Evolutionary conservation across 2,329 filamentous ascomycete species (phyloP).

Genomic region (Fusarium setosum): DNA sequence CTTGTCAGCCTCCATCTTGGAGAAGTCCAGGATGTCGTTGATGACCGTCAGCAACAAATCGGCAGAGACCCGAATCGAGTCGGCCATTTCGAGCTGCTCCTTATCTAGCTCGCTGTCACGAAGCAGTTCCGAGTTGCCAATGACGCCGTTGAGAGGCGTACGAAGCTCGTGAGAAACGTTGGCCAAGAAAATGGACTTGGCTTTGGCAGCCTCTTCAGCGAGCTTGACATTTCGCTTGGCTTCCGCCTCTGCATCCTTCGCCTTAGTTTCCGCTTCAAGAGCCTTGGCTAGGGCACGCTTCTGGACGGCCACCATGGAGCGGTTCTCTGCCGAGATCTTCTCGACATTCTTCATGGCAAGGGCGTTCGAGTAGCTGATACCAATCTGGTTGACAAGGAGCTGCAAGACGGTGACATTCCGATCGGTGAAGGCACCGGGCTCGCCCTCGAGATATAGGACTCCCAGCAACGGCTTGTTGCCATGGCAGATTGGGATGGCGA

Average conservation of each 20-base stretch:
- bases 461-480: slow-evolving; percentile 77
- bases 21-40: slow-evolving; percentile 96
- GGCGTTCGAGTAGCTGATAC: slow-evolving; percentile 77
- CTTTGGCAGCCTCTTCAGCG: slow-evolving; percentile 85
- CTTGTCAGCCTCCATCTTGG: slow-evolving; percentile 90
- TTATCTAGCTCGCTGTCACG: slow-evolving; percentile 79
- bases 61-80: slow-evolving; percentile 87
- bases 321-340: slow-evolving; percentile 82
- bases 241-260: slow-evolving; percentile 80
- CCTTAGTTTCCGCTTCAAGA: slow-evolving; percentile 78
- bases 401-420: slow-evolving; percentile 74
- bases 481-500: slow-evolving; percentile 83
- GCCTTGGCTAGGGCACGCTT: slow-evolving; percentile 79
- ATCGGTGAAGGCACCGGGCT: slow-evolving; percentile 81
- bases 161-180: slow-evolving; percentile 86
- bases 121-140: slow-evolving; percentile 87
- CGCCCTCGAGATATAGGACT: slow-evolving; percentile 80
- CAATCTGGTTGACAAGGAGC: slow-evolving; percentile 82
- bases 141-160: slow-evolving; percentile 87
- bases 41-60: slow-evolving; percentile 92
- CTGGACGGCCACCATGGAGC: slow-evolving; percentile 81
- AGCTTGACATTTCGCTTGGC: slow-evolving; percentile 83
- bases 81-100: slow-evolving; percentile 86
- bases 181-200: slow-evolving; percentile 83
- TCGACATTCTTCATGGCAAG: slow-evolving; percentile 77